phyloP scores from a whole-genome alignment of 2,329 filamentous ascomycete species.

The Diplocarpon mali region DNA sequence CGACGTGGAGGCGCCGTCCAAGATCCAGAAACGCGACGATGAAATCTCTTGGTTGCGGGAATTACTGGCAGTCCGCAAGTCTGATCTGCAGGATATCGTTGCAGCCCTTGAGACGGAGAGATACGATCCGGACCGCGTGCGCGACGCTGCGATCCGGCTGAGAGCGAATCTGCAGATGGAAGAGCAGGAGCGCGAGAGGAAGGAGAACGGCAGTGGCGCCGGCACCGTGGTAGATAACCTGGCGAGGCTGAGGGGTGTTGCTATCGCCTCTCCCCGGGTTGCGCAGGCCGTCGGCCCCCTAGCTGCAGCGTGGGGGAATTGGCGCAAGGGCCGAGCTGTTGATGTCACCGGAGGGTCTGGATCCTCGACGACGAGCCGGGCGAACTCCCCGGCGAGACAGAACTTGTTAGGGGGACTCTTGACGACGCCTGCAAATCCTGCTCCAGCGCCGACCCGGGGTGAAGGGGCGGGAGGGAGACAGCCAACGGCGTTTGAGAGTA shows the following conservation, averaged over 20 bases:
- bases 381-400: conserved; percentile 33
- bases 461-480: conserved; percentile 29
- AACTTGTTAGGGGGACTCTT: conserved; percentile 68
- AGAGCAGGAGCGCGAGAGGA: conserved; percentile 84
- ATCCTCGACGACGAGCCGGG: neutral
- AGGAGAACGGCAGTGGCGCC: conserved; percentile 57
- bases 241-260: conserved; percentile 57
- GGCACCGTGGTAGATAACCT: conserved; percentile 63
- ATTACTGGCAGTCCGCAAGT: conserved; percentile 77
- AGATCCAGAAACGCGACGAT: conserved; percentile 83
- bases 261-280: conserved; percentile 67
- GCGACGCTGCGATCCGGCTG: conserved; percentile 84
- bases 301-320: conserved; percentile 93
- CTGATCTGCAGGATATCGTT: conserved; percentile 89
- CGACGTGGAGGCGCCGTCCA: conserved; percentile 67
- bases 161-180: conserved; percentile 97
- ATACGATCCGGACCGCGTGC: conserved; percentile 69
- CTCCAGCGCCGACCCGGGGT: conserved; percentile 31
- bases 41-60: conserved; percentile 95
- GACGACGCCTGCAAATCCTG: conserved; percentile 60
- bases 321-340: conserved; percentile 49
- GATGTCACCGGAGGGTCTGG: neutral
- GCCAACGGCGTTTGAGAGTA: conserved; percentile 50
- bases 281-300: conserved; percentile 67
- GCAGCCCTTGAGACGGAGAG: conserved; percentile 60